Conservation (phyloP, 441 rosid genomes). For the Eugenia klotzschiana region DNA sequence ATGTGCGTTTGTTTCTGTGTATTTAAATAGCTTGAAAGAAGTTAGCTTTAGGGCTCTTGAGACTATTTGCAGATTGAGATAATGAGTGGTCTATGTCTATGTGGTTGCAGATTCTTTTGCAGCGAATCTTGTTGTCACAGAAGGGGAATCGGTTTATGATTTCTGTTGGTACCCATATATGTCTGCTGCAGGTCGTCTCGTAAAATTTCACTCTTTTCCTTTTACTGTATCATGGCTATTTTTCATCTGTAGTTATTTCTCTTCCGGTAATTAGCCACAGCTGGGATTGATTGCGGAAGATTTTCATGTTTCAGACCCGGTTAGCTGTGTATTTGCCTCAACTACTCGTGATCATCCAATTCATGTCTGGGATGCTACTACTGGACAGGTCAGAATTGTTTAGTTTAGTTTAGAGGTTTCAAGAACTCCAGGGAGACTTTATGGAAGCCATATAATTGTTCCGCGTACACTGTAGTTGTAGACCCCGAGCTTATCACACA, state of each 20-base stretch:
- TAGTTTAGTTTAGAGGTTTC: not conserved
- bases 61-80: not conserved
- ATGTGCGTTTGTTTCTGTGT: not conserved
- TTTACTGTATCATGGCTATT: not conserved
- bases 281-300: slow-evolving; percentile 2
- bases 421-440: not conserved
- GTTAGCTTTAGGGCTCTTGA: not conserved
- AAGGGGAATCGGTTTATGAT: slow-evolving; percentile 83
- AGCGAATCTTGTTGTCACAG: slow-evolving; percentile 42
- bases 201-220: not conserved
- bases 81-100: not conserved
- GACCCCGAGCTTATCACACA: rapidly evolving
- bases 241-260: not conserved
- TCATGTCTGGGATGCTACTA: slow-evolving; percentile 90
- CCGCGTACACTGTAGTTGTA: not conserved
- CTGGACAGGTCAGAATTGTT: slow-evolving; percentile 61
- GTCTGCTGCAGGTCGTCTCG: slow-evolving; percentile 56
- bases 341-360: slow-evolving; percentile 88
- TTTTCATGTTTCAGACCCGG: slow-evolving; percentile 46
- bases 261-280: not conserved
- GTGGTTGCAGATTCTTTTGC: slow-evolving; percentile 50
- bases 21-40: not conserved
- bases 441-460: not conserved
- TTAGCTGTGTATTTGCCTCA: slow-evolving; percentile 76
- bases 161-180: slow-evolving; percentile 89